Conservation (phyloP, 441 rosid genomes). For the Pelargonium myrrhifolium region DNA sequence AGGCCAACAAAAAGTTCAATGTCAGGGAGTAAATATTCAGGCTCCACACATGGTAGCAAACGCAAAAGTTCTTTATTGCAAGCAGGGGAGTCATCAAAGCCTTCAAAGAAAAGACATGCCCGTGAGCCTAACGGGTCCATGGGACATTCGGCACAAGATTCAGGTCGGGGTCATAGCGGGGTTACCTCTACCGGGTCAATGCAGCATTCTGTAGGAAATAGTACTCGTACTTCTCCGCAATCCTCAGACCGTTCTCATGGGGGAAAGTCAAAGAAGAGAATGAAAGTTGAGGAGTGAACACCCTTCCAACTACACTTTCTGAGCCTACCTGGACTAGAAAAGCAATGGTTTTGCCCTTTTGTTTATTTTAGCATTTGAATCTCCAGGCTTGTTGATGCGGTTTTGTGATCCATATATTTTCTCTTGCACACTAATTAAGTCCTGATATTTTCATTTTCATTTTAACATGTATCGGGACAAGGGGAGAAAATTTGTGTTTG, state of each 20-base stretch:
- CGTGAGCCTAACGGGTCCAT: slow-evolving; percentile 19
- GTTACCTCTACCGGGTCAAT: slow-evolving; percentile 32
- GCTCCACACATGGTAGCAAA: slow-evolving; percentile 42
- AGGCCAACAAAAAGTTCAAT: slow-evolving; percentile 24
- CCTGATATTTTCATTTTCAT: too few relatives aligned
- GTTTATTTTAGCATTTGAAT: background rate
- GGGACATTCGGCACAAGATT: slow-evolving; percentile 24
- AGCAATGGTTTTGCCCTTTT: background rate
- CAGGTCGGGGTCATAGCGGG: slow-evolving; percentile 26
- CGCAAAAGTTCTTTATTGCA: slow-evolving; percentile 33
- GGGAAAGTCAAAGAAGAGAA: slow-evolving; percentile 33
- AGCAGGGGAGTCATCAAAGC: slow-evolving; percentile 32
- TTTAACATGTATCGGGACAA: too few relatives aligned
- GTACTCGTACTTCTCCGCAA: slow-evolving; percentile 2
- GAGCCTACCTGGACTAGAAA: background rate
- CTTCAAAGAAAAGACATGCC: slow-evolving; percentile 34
- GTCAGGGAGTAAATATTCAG: too few relatives aligned
- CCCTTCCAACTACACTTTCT: background rate
- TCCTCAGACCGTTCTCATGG: slow-evolving; percentile 9
- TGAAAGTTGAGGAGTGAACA: slow-evolving; percentile 25
- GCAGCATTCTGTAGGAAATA: slow-evolving; percentile 17
- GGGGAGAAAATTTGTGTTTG: too few relatives aligned
- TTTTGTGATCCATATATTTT: too few relatives aligned
- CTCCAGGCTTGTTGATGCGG: background rate
- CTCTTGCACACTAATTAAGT: too few relatives aligned